phyloP scores from a whole-genome alignment of 805 yeast genomes.

The Metschnikowia chrysomelidarum region DNA sequence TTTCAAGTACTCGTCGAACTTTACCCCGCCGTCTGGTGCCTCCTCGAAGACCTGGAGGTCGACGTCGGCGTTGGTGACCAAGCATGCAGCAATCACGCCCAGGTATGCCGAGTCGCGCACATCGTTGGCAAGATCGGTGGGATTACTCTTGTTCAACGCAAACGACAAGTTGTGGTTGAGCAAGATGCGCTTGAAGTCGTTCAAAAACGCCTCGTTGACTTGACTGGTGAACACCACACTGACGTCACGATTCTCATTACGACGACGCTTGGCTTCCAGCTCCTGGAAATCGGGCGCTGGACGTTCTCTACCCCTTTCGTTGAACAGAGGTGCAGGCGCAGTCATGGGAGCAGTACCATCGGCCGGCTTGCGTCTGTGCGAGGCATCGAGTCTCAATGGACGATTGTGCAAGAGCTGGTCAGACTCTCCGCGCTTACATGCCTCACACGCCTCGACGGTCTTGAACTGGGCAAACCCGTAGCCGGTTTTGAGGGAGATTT shows the following conservation, averaged over 20 bases:
- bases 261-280: slow-evolving; percentile 12
- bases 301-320: slow-evolving; percentile 15
- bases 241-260: slow-evolving; percentile 33
- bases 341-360: background rate
- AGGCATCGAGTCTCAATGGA: slow-evolving; percentile 63
- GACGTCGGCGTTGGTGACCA: slow-evolving; percentile 55
- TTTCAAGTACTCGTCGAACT: slow-evolving; percentile 78
- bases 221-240: slow-evolving; percentile 41
- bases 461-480: slow-evolving; percentile 73
- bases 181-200: slow-evolving; percentile 38
- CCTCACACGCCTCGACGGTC: slow-evolving; percentile 61
- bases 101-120: slow-evolving; percentile 77
- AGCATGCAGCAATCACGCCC: slow-evolving; percentile 70
- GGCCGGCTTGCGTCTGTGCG: slow-evolving; percentile 25
- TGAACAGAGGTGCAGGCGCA: background rate
- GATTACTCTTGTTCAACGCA: slow-evolving; percentile 38
- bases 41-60: slow-evolving; percentile 74
- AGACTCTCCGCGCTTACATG: slow-evolving; percentile 68
- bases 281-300: slow-evolving; percentile 8
- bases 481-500: slow-evolving; percentile 74
- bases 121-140: slow-evolving; percentile 28
- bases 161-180: slow-evolving; percentile 35
- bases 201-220: slow-evolving; percentile 37
- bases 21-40: slow-evolving; percentile 66
- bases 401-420: slow-evolving; percentile 63